Percentiles rank a stretch among this genome's conserved stretches.
Evolutionary conservation across 2,329 filamentous ascomycete genomes (phyloP).

Genomic region (Rhynchosporium graminicola): DNA sequence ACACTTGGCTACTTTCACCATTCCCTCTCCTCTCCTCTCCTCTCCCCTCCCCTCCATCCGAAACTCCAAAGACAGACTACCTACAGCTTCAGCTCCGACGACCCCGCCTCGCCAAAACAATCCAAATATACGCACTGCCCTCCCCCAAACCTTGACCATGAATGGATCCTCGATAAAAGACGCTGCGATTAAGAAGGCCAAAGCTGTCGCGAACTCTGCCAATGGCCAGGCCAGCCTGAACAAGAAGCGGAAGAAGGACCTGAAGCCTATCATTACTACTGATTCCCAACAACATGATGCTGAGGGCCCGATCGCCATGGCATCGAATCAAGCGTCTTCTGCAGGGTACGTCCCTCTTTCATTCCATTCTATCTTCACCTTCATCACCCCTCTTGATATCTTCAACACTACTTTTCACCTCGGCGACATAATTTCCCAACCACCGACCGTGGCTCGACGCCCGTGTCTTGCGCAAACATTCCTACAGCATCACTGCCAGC

Average conservation of each 20-base stretch:
- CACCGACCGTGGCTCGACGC: slow-evolving; percentile 4
- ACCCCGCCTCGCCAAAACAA: slow-evolving; percentile 8
- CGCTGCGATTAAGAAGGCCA: slow-evolving; percentile 40
- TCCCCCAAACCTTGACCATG: slow-evolving; percentile 28
- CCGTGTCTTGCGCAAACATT: slow-evolving; percentile 5
- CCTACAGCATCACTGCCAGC: slow-evolving; percentile 8
- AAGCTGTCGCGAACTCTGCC: slow-evolving; percentile 60
- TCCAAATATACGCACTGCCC: neutral
- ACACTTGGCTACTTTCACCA: neutral
- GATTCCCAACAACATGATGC: slow-evolving; percentile 31
- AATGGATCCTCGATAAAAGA: slow-evolving; percentile 35
- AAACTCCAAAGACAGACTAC: neutral
- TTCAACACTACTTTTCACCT: slow-evolving; percentile 21
- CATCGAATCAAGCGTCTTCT: slow-evolving; percentile 37
- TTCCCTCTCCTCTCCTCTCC: neutral
- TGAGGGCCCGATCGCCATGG: slow-evolving; percentile 33
- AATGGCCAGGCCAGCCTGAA: slow-evolving; percentile 50
- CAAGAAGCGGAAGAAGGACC: slow-evolving; percentile 61
- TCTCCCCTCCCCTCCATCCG: neutral
- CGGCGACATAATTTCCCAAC: slow-evolving; percentile 2
- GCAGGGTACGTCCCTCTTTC: slow-evolving; percentile 40
- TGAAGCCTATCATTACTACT: slow-evolving; percentile 62
- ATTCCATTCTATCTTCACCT: neutral
- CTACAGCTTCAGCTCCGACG: neutral
- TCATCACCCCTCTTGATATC: slow-evolving; percentile 17